These are phyloP conservation scores for Trichosporon faecale DNA, from an alignment of 1,284 basidiomycete genomes.

Conservation along the genomic window DNA sequence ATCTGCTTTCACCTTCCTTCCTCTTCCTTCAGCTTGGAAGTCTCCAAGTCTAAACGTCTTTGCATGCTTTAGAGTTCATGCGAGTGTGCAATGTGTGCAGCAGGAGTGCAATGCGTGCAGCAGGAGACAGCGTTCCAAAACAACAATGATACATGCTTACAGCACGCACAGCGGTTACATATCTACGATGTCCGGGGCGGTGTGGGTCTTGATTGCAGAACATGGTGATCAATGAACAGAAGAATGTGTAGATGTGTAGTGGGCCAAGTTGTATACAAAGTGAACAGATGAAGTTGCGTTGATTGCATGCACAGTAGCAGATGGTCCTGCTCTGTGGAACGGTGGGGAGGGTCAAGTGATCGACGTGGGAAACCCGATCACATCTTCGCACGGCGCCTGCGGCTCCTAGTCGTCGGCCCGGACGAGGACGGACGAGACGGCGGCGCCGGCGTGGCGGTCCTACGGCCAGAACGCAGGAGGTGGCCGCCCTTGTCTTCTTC, in stretches of 20 bases:
- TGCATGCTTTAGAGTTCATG: too few species aligned
- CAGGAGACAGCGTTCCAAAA: background rate
- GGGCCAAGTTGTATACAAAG: background rate
- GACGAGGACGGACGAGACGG: background rate
- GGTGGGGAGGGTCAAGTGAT: background rate
- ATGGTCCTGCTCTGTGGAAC: background rate
- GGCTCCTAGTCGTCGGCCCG: background rate
- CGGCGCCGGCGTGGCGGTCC: background rate
- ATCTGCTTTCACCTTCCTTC: background rate
- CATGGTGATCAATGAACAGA: background rate
- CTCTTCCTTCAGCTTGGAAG: background rate
- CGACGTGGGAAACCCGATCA: background rate
- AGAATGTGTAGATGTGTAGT: background rate
- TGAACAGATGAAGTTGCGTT: background rate
- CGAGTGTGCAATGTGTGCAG: too few species aligned
- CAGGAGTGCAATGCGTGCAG: too few species aligned
- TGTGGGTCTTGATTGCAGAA: background rate
- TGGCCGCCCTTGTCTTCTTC: conserved; percentile 4
- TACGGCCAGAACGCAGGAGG: conserved; percentile 4
- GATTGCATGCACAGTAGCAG: background rate
- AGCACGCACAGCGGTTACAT: conserved; percentile 10
- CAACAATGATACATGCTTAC: conserved; percentile 12
- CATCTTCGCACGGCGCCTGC: conserved; percentile 8
- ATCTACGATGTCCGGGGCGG: conserved; percentile 1
- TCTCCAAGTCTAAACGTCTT: too few species aligned